Evolutionary conservation across 2,329 filamentous ascomycete species (phyloP).

Genomic region (Alternaria conjuncta): DNA sequence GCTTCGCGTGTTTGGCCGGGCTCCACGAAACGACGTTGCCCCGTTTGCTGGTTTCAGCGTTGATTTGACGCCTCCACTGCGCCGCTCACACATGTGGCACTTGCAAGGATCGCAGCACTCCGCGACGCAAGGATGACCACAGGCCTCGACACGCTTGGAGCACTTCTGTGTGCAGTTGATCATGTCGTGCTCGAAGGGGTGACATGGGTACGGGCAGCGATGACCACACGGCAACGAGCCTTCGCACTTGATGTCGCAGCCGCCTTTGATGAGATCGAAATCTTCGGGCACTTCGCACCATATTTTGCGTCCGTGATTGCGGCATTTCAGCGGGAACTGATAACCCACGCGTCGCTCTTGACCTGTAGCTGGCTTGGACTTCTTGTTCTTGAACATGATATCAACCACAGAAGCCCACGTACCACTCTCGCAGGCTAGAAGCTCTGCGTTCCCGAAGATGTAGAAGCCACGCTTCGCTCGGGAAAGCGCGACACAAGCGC

Average conservation of each 20-base stretch:
- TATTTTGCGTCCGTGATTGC: conserved; percentile 61
- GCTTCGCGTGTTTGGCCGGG: background rate
- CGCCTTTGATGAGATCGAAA: conserved; percentile 40
- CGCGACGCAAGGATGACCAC: conserved; percentile 39
- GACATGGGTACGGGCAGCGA: conserved; percentile 39
- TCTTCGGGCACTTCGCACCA: conserved; percentile 53
- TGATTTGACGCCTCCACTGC: conserved; percentile 28
- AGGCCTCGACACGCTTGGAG: conserved; percentile 25
- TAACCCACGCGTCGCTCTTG: conserved; percentile 52
- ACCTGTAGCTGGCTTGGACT: conserved; percentile 34
- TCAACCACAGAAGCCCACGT: conserved; percentile 61
- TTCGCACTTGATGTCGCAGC: conserved; percentile 36
- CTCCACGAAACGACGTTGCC: background rate
- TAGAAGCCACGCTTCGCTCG: conserved; percentile 82
- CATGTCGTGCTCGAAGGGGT: conserved; percentile 29
- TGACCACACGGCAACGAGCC: conserved; percentile 44
- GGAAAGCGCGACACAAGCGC: conserved; percentile 68
- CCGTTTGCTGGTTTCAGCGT: conserved; percentile 31
- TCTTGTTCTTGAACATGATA: conserved; percentile 53
- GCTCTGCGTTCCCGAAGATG: conserved; percentile 77
- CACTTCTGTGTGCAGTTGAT: conserved; percentile 46
- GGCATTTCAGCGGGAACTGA: conserved; percentile 69
- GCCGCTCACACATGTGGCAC: conserved; percentile 36
- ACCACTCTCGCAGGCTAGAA: conserved; percentile 54
- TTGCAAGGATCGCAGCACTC: conserved; percentile 40